A percentile compares a stretch with the other conserved stretches of the same genome.
Evolutionary conservation across 2,329 filamentous ascomycete species (phyloP).

Genomic region (Thielaviopsis ethacetica): DNA sequence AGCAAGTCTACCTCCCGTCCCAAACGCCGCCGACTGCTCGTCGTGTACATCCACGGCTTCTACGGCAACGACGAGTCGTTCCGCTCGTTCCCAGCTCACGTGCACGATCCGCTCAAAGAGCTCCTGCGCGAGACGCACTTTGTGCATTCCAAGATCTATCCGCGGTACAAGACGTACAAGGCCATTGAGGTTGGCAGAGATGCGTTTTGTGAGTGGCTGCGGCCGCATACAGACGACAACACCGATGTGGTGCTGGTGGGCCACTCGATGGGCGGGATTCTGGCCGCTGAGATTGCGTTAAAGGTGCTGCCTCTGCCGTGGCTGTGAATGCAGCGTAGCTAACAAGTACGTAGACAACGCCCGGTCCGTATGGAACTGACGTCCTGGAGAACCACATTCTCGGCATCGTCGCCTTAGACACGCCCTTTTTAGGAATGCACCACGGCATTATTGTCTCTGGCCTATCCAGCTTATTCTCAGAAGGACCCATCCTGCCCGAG

Average conservation of each 20-base stretch:
- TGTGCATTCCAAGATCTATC: constrained; percentile 76
- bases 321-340: neutral
- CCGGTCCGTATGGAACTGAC: neutral
- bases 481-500: constrained; percentile 19
- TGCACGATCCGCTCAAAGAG: constrained; percentile 57
- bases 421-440: constrained; percentile 76
- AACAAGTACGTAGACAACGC: neutral
- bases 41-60: constrained; percentile 82
- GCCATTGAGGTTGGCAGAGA: constrained; percentile 58
- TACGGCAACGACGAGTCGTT: constrained; percentile 82
- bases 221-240: constrained; percentile 53
- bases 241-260: constrained; percentile 74
- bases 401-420: constrained; percentile 69
- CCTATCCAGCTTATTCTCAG: constrained; percentile 57
- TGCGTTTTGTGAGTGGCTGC: constrained; percentile 69
- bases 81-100: constrained; percentile 70
- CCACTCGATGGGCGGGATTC: constrained; percentile 77
- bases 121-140: constrained; percentile 56
- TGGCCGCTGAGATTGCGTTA: constrained; percentile 64
- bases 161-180: constrained; percentile 60
- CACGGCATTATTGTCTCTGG: constrained; percentile 74
- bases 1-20: constrained; percentile 10
- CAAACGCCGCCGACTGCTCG: constrained; percentile 42
- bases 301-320: constrained; percentile 24
- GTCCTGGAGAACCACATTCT: constrained; percentile 57